Conservation (phyloP, 2,329 filamentous ascomycete species). For the Sphaerulina populicola region DNA sequence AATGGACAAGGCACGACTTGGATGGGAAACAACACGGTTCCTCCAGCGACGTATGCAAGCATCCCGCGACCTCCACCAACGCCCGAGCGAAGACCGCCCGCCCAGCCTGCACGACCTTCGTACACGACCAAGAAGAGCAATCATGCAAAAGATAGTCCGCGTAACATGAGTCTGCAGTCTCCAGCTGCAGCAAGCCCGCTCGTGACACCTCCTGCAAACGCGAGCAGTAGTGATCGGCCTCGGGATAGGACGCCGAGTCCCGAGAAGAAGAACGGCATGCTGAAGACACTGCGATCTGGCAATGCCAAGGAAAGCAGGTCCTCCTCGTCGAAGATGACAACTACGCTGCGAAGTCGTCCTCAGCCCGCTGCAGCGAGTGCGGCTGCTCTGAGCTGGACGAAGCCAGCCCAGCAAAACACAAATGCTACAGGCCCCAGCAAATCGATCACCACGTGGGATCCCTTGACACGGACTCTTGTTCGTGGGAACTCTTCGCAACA, state of each 20-base stretch:
- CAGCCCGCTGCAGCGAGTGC: conserved; percentile 54
- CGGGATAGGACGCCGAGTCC: conserved; percentile 52
- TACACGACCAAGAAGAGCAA: conserved; percentile 40
- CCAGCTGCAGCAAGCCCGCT: conserved; percentile 6
- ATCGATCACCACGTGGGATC: conserved; percentile 27
- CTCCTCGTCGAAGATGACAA: conserved; percentile 39
- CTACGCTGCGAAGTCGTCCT: conserved; percentile 38
- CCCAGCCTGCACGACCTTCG: conserved; percentile 40
- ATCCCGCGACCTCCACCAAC: conserved; percentile 54
- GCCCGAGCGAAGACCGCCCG: conserved; percentile 20
- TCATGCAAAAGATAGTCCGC: conserved; percentile 30
- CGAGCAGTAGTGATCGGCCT: conserved; percentile 7
- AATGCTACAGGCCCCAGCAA: conserved; percentile 5
- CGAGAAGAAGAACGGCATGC: conserved; percentile 51
- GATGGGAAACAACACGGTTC: conserved; percentile 75
- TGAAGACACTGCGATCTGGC: conserved; percentile 32
- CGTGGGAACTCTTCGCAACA: conserved; percentile 8
- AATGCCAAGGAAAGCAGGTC: conserved; percentile 26
- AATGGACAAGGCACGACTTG: conserved; percentile 35
- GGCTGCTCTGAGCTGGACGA: conserved; percentile 54
- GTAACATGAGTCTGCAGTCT: conserved; percentile 25
- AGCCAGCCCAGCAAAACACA: conserved; percentile 7
- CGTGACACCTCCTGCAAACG: conserved; percentile 19
- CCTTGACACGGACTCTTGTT: conserved; percentile 30
- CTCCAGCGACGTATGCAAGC: conserved; percentile 69